Evolutionary conservation across 139 green algal species (phyloP), one percentile per base, ranked within the genome.

Genomic region (Chlamydomonas sphaeroides): DNA sequence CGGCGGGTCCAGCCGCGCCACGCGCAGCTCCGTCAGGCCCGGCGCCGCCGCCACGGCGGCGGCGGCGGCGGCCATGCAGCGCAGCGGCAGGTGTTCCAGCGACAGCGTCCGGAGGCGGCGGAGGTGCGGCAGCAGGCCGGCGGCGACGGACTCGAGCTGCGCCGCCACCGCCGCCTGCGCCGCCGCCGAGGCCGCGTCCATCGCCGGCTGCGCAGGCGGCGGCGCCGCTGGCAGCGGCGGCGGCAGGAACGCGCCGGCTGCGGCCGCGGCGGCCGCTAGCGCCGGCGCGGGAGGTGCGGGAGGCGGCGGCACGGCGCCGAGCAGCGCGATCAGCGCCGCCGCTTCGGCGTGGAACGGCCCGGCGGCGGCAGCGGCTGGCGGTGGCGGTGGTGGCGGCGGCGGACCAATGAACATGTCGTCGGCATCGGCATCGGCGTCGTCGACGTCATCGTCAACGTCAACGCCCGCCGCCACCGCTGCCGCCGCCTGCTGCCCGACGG

Each of bases 1-100:
- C 63, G 63, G 63, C 33, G 33, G 30, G 32, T 70, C 61, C 0
- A 28, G 30, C 18, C 74, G 39, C 3, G 5, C n/a, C 5, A 80
- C 17, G 3, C 74, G 57, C 42, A 80, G 57, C 74, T 80, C 74
- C 14, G 74, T 80, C 11, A 80, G 30, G 32, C n/a, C 39, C 0
- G 15, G 38, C 11, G 74, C 74, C 39, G 74, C 74, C 39, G 74
- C 74, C 39, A n/a, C 74, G 23, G 61, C 32, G 57, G 21, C 38
- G 28, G 59, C 74, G 0, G 74, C 74, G 7, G 74, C 74, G 30
- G 38, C 74, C 74, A 80, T 71, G 42, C 59, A 70, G 74, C 74
- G 57, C 17, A 59, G 59, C 21, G 74, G 74, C 30, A 80, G n/a
- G 5, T 70, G 28, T 11, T 71, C 39, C 59, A 80, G n/a, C 20